These are phyloP conservation scores for Cladobotryum protrusum DNA, from an alignment of 2,329 filamentous ascomycete species.

Conservation along the genomic window DNA sequence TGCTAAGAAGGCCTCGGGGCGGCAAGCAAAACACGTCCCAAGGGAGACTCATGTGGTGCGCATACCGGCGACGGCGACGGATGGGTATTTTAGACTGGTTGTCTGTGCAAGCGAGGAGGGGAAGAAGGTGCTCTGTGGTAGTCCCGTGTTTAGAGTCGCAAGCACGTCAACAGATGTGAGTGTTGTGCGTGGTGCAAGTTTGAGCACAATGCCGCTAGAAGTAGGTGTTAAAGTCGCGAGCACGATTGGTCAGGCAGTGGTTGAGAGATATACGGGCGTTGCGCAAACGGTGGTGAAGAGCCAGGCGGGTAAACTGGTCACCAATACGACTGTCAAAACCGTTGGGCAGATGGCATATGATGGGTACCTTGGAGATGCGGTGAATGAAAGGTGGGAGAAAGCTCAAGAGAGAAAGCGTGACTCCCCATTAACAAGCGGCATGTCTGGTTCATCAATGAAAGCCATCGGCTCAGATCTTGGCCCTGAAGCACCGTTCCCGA, in stretches of 20 bases:
- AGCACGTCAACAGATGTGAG: conserved; percentile 57
- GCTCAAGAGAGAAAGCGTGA: conserved; percentile 26
- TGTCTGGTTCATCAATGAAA: conserved; percentile 26
- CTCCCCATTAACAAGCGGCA: conserved; percentile 25
- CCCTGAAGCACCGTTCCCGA: conserved; percentile 46
- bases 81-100: conserved; percentile 64
- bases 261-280: conserved; percentile 36
- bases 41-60: conserved; percentile 60
- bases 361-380: conserved; percentile 27
- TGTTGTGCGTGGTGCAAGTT: conserved; percentile 57
- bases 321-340: conserved; percentile 28
- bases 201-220: conserved; percentile 60
- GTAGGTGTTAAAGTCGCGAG: conserved; percentile 53
- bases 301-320: conserved; percentile 31
- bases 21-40: conserved; percentile 41
- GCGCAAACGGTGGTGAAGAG: conserved; percentile 35
- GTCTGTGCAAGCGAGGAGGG: conserved; percentile 46
- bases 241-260: conserved; percentile 40
- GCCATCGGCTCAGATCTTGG: conserved; percentile 45
- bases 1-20: conserved; percentile 45
- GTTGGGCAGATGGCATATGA: conserved; percentile 34
- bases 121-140: conserved; percentile 53
- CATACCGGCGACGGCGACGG: conserved; percentile 55
- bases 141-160: conserved; percentile 62
- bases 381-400: conserved; percentile 29